Evolutionary conservation across 352 stramenopile species (phyloP).

Genomic region (Pythium oligandrum): DNA sequence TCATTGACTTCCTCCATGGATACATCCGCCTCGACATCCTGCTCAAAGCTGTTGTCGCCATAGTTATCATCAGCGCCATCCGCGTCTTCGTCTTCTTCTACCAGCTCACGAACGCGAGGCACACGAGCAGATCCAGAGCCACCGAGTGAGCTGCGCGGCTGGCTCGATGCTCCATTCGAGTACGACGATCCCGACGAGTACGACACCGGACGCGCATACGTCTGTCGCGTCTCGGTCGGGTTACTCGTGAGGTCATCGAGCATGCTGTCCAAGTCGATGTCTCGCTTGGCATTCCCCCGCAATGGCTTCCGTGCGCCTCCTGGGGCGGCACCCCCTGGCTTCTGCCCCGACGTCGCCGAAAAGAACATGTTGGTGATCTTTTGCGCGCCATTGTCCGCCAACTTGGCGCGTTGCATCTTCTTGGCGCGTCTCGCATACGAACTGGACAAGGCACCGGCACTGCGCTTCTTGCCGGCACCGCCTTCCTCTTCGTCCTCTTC

Average conservation of each 20-base stretch:
- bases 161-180: neutral
- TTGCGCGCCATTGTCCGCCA: constrained; percentile 62
- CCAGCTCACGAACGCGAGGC: constrained; percentile 10
- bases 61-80: constrained; percentile 7
- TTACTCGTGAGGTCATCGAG: constrained; percentile 82
- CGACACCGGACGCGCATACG: constrained; percentile 48
- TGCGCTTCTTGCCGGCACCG: constrained; percentile 54
- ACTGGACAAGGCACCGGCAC: constrained; percentile 70
- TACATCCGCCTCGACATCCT: constrained; percentile 6
- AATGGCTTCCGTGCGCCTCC: constrained; percentile 17
- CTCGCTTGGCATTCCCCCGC: constrained; percentile 41
- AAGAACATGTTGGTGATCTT: constrained; percentile 91
- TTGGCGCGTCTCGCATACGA: constrained; percentile 73
- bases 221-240: constrained; percentile 51
- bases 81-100: constrained; percentile 11
- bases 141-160: neutral
- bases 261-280: constrained; percentile 87
- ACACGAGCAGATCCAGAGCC: neutral
- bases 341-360: constrained; percentile 40
- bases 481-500: constrained; percentile 26
- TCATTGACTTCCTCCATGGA: constrained; percentile 22
- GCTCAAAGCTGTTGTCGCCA: constrained; percentile 15
- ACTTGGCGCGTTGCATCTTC: constrained; percentile 80
- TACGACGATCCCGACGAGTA: constrained; percentile 42
- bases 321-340: constrained; percentile 18